Evolutionary conservation across 2,329 filamentous ascomycete species (phyloP).

Genomic region (Pseudogymnoascus pannorum): DNA sequence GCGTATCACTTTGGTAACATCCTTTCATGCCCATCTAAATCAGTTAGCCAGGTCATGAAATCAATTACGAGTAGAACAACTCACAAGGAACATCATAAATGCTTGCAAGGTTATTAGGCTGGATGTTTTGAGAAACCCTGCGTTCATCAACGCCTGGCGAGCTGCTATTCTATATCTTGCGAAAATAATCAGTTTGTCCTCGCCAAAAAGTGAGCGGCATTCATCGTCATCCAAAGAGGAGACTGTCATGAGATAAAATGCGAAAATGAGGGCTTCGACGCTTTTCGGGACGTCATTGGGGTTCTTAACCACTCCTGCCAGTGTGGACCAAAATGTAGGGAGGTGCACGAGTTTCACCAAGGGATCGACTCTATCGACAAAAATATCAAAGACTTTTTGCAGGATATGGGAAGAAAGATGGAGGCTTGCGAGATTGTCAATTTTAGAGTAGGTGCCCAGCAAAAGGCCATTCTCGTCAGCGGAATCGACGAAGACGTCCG

Average conservation of each 20-base stretch:
- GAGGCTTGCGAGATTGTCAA: conserved; percentile 1
- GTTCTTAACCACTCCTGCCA: conserved; percentile 3
- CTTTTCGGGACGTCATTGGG: conserved; percentile 12
- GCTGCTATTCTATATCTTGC: conserved; percentile 13
- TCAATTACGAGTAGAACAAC: neutral
- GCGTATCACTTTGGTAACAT: conserved; percentile 9
- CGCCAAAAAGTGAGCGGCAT: conserved; percentile 13
- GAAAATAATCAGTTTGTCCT: conserved; percentile 10
- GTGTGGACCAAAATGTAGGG: conserved; percentile 36
- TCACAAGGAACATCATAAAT: conserved; percentile 14
- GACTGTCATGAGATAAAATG: conserved; percentile 12
- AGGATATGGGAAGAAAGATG: conserved; percentile 10
- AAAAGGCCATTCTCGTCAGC: conserved; percentile 15
- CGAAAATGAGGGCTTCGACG: conserved; percentile 13
- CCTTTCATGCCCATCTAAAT: conserved; percentile 10
- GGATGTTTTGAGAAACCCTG: conserved; percentile 14
- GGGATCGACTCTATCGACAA: conserved; percentile 60
- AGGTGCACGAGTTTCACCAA: conserved; percentile 60
- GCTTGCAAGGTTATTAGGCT: conserved; percentile 14
- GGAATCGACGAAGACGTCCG: conserved; percentile 4
- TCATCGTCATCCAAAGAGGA: conserved; percentile 12
- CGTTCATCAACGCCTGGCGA: conserved; percentile 14
- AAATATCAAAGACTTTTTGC: conserved; percentile 56
- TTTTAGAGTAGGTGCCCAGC: conserved; percentile 1
- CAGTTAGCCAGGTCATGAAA: neutral